These are phyloP conservation scores for Suillus subaureus DNA, from an alignment of 768 basidiomycete species.

Conservation along the genomic window DNA sequence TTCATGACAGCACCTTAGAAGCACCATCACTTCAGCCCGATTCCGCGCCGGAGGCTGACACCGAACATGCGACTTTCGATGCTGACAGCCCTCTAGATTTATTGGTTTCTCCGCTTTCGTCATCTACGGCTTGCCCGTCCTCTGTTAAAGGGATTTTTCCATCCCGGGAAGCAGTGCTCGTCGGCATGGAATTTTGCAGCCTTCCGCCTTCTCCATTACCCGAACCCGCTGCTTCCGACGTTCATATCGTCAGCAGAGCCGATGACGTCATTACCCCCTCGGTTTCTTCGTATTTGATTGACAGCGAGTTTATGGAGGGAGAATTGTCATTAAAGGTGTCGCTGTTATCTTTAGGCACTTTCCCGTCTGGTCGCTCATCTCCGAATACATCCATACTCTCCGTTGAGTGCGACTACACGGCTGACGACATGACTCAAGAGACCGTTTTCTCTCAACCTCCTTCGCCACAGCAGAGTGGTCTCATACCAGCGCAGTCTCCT, in stretches of 20 bases:
- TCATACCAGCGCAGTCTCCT: not conserved
- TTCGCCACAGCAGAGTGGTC: not conserved
- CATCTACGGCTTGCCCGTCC: not conserved
- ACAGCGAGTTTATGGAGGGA: constrained; percentile 4
- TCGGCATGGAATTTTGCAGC: not conserved
- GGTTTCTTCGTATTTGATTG: not conserved
- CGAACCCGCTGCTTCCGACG: not conserved
- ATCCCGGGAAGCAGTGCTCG: not conserved
- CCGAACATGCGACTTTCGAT: not conserved
- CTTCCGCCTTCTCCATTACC: not conserved
- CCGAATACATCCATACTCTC: constrained; percentile 28
- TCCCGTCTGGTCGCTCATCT: constrained; percentile 22
- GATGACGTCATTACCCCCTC: not conserved
- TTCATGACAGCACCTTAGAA: not conserved
- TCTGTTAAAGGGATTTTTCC: not conserved
- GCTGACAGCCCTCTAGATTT: not conserved
- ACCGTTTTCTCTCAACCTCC: not conserved
- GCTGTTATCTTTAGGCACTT: constrained; percentile 15
- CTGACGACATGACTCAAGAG: not conserved
- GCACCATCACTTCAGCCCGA: not conserved
- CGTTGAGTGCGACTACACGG: constrained; percentile 13
- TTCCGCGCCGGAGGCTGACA: not conserved
- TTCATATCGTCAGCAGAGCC: too few species aligned
- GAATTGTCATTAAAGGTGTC: constrained; percentile 21
- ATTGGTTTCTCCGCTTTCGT: not conserved